These are phyloP conservation scores for Astrothelium subdiscretum DNA, from an alignment of 495 filamentous ascomycete species.

Conservation along the genomic window DNA sequence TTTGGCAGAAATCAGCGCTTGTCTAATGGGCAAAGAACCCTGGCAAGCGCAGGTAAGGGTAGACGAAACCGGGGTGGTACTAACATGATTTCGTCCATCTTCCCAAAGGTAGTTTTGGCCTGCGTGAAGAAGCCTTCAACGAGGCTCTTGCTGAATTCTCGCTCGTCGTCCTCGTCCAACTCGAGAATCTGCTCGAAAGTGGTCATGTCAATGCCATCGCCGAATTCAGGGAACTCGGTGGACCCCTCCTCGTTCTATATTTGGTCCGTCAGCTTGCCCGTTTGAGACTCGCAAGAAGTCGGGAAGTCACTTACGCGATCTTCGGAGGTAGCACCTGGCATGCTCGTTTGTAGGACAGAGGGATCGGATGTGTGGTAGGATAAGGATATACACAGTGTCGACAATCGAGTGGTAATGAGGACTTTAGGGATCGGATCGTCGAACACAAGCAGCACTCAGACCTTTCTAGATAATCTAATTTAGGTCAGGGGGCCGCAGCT, in stretches of 20 bases:
- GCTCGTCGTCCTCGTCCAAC: constrained; percentile 80
- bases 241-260: constrained; percentile 37
- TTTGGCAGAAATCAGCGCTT: background rate
- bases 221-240: constrained; percentile 39
- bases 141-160: constrained; percentile 71
- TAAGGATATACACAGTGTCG: background rate
- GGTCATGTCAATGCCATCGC: constrained; percentile 60
- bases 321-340: constrained; percentile 2
- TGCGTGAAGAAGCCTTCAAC: constrained; percentile 91
- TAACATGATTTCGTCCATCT: constrained; percentile 77
- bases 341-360: background rate
- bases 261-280: background rate
- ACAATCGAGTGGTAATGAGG: background rate
- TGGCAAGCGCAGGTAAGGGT: constrained; percentile 1
- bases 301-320: constrained; percentile 7
- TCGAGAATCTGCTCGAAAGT: constrained; percentile 94
- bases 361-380: background rate
- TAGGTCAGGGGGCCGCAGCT: background rate
- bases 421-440: background rate
- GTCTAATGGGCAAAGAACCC: background rate
- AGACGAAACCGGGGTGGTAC: constrained; percentile 4
- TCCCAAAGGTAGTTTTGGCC: constrained; percentile 69
- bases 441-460: background rate
- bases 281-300: background rate
- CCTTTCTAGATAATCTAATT: background rate